Evolutionary conservation across 2,329 filamentous ascomycete genomes (phyloP).

Genomic region (Colletotrichum endophyticum): DNA sequence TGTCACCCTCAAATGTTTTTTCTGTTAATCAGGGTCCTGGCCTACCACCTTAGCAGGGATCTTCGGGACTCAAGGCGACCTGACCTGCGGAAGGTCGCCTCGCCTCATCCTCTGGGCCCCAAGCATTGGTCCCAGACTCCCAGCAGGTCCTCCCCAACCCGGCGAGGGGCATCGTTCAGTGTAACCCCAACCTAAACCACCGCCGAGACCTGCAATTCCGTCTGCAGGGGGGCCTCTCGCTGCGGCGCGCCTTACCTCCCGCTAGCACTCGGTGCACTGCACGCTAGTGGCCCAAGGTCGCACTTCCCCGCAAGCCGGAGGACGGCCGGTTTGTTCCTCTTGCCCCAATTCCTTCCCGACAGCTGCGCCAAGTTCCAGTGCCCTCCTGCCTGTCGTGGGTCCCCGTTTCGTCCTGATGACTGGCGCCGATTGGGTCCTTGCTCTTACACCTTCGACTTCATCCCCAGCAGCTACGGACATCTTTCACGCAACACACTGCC

Average conservation of each 20-base stretch:
- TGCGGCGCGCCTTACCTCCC: neutral
- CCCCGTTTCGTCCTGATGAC: neutral
- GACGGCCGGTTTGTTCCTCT: neutral
- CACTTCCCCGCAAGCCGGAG: conserved; percentile 15
- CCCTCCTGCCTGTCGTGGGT: neutral
- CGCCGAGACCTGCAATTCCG: neutral
- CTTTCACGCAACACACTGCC: neutral
- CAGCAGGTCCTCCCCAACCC: neutral
- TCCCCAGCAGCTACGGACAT: neutral
- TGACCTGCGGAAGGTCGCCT: neutral
- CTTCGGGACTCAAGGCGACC: neutral
- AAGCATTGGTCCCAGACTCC: neutral
- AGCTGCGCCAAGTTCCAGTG: conserved; percentile 8
- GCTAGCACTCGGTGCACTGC: conserved; percentile 1
- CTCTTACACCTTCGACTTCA: neutral
- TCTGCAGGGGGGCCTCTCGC: conserved; percentile 1
- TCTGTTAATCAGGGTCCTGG: conserved; percentile 14
- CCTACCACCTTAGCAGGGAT: conserved; percentile 1
- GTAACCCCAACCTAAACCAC: neutral
- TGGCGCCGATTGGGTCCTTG: neutral
- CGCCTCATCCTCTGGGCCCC: neutral
- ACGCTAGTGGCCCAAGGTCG: conserved; percentile 9
- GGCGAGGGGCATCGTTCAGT: neutral
- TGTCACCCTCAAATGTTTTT: neutral
- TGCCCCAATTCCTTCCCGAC: neutral